phyloP scores from a whole-genome alignment of 148 eudicot genomes.

The Cornus suecica region DNA sequence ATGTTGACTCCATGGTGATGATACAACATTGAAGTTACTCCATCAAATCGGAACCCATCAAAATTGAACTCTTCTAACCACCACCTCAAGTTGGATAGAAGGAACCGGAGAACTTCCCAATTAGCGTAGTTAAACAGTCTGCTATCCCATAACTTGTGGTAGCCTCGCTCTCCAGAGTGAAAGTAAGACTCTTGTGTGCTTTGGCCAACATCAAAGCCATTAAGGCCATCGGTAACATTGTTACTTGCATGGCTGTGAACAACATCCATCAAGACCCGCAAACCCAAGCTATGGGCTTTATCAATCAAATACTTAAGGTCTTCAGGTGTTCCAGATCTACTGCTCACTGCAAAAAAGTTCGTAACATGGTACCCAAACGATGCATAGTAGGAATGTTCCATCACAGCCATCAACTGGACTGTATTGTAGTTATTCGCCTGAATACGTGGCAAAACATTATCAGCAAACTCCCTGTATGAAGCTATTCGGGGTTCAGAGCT shows the following conservation, averaged over 20 bases:
- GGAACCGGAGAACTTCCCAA: conserved; percentile 98
- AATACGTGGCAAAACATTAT: conserved; percentile 87
- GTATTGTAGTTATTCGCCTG: conserved; percentile 87
- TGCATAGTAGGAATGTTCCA: conserved; percentile 97
- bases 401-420: conserved; percentile 95
- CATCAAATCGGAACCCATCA: conserved; percentile 98
- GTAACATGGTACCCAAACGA: conserved; percentile 97
- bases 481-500: conserved; percentile 80
- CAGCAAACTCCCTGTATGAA: conserved; percentile 94
- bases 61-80: conserved; percentile 89
- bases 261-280: conserved; percentile 87
- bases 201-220: conserved; percentile 97
- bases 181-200: conserved; percentile 86
- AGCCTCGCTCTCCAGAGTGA: conserved; percentile 83
- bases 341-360: conserved; percentile 94
- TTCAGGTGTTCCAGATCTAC: conserved; percentile 90
- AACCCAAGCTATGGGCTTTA: conserved; percentile 93
- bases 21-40: conserved; percentile 94
- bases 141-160: conserved; percentile 92
- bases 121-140: conserved; percentile 85
- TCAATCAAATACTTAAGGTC: conserved; percentile 93
- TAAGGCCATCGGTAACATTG: conserved; percentile 86
- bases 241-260: conserved; percentile 97
- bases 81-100: conserved; percentile 90
- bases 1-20: conserved; percentile 89